Evolutionary conservation across 1,139 yeast genomes (phyloP), one percentile per base, ranked within the genome.

Genomic region (Arxiozyma slooffiae): DNA sequence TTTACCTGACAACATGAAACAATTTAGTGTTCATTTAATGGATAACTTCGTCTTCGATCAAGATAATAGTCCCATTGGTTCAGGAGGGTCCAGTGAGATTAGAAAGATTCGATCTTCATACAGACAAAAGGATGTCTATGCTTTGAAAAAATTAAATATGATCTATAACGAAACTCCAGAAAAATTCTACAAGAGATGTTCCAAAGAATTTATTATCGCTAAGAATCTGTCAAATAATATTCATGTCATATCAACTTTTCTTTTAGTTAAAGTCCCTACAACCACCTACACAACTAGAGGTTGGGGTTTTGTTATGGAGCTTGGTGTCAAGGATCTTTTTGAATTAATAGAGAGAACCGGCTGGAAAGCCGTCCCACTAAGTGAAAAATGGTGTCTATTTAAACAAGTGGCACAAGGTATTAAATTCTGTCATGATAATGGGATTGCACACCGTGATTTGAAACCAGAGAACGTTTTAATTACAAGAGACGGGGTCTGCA

Each of bases 401-500:
- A 71, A 72, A 53, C 78, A 77, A 51, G 66, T 78, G 30, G 71
- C 73, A 1, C 71, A 64, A 23, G 85, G 82, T 38, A 79, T 92
- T 43, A 75, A 76, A 41, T 86, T 86, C 61, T 73, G 90, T 57
- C 97, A 90, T 67, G 73, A 76, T 7, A 80, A 84, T 57, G 87
- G 88, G 48, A 80, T 90, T 51, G 94, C 89, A 14, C 98, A 92
- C 67, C 77, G 97, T 53, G 98, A 92, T 68, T 74, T 92, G 57
- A 92, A 92, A 67, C 97, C 97, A 0, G 98, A 92, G 64, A 92
- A 92, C 61, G 80, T 92, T 49, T 71, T 92, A 52, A 74, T 90
- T 54, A 63, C 69, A 17, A 67, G 62, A 18, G 62, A 63, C 72
- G 92, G 92, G 1, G 62, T 81, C 34, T 80, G 82, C 45, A 83